These are phyloP conservation scores for Nephelium lappaceum DNA, from an alignment of 345 rosid species.

Conservation along the genomic window DNA sequence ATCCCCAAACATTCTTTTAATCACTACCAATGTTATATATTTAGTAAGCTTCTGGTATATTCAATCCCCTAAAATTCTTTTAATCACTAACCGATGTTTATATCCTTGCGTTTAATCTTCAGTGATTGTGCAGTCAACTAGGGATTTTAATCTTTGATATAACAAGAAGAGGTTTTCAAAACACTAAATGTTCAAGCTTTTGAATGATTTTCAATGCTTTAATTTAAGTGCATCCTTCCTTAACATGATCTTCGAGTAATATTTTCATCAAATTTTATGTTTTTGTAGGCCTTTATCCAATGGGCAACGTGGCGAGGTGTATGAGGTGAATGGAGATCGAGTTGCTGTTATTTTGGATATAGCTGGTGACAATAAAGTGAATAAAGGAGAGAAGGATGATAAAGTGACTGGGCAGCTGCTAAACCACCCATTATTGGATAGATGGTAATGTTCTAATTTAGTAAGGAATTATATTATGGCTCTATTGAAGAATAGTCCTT, in stretches of 20 bases:
- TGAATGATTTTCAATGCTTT: neutral
- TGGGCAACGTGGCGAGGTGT: slow-evolving; percentile 90
- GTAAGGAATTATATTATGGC: neutral
- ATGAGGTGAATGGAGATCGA: slow-evolving; percentile 73
- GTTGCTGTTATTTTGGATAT: slow-evolving; percentile 79
- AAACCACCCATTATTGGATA: slow-evolving; percentile 68
- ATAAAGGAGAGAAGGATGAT: slow-evolving; percentile 43
- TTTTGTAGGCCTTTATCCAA: slow-evolving; percentile 65
- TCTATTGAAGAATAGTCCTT: neutral
- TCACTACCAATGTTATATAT: too few relatives aligned
- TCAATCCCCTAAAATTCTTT: too few relatives aligned
- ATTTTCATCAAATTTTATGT: slow-evolving; percentile 14
- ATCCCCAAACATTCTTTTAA: too few relatives aligned
- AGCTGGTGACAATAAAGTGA: slow-evolving; percentile 39
- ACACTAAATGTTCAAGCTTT: neutral
- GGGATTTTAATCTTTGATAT: neutral
- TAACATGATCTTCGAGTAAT: slow-evolving; percentile 6
- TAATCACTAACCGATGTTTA: too few relatives aligned
- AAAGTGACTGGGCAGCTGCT: slow-evolving; percentile 44
- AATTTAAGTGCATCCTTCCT: neutral
- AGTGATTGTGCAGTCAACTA: neutral
- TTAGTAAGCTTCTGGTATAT: too few relatives aligned
- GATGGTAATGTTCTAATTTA: slow-evolving; percentile 46
- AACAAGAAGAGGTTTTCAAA: neutral
- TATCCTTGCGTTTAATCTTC: slow-evolving; percentile 1